These are phyloP conservation scores for Fusarium scirpi DNA, from an alignment of 2,329 filamentous ascomycete genomes.

Conservation along the genomic window DNA sequence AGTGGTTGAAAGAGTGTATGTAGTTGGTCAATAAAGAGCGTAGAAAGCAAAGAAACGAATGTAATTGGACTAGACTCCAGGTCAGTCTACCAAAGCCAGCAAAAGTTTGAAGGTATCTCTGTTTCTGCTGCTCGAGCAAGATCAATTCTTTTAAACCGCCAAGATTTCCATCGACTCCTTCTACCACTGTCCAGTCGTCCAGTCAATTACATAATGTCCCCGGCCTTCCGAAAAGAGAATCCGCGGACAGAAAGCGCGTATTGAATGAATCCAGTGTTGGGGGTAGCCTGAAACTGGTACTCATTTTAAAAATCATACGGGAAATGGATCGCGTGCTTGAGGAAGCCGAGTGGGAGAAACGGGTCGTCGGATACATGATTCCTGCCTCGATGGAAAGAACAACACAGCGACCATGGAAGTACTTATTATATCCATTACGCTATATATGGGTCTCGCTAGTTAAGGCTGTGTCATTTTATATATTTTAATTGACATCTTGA, in stretches of 20 bases:
- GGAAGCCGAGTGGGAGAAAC: background rate
- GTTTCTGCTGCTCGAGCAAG: conserved; percentile 11
- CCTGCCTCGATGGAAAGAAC: background rate
- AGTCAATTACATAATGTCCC: background rate
- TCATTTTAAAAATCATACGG: background rate
- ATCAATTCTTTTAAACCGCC: conserved; percentile 34
- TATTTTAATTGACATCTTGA: background rate
- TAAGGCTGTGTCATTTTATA: background rate
- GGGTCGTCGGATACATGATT: background rate
- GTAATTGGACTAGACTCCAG: conserved; percentile 41
- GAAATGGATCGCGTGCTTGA: background rate
- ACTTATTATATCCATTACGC: background rate
- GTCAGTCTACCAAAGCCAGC: conserved; percentile 35
- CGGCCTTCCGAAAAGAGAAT: background rate
- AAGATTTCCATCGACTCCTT: background rate
- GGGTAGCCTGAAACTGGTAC: background rate
- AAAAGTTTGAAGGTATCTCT: conserved; percentile 35
- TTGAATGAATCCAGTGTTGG: no score
- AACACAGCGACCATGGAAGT: background rate
- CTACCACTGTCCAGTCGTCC: no score
- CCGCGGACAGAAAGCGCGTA: background rate
- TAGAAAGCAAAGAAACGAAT: conserved; percentile 42
- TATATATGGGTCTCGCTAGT: background rate
- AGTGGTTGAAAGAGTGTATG: conserved; percentile 26
- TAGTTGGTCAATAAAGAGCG: conserved; percentile 40